These are phyloP conservation scores for Nectriaceae sp. DNA, from an alignment of 2,329 filamentous ascomycete genomes.

Conservation along the genomic window DNA sequence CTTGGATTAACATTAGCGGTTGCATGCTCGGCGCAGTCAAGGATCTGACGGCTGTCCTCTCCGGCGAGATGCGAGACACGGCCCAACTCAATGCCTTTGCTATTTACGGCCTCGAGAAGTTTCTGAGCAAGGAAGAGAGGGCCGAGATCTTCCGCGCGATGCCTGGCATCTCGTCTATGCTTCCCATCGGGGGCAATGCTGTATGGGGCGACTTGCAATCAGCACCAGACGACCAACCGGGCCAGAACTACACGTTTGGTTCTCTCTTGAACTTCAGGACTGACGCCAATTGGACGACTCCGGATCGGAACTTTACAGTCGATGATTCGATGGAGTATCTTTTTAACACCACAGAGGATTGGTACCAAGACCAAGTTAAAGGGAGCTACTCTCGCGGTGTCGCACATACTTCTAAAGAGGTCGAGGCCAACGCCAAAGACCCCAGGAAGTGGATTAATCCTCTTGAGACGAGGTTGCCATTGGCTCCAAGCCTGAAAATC, in stretches of 20 bases:
- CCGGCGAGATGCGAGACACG: slow-evolving; percentile 97
- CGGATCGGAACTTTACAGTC: slow-evolving; percentile 78
- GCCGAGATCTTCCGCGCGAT: slow-evolving; percentile 95
- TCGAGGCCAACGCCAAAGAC: slow-evolving; percentile 79
- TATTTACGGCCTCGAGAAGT: slow-evolving; percentile 95
- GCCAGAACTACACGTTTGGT: slow-evolving; percentile 74
- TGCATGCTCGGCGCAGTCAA: slow-evolving; percentile 97
- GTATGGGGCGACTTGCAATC: slow-evolving; percentile 91
- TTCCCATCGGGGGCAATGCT: slow-evolving; percentile 88
- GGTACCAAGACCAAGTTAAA: slow-evolving; percentile 77
- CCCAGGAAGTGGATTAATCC: slow-evolving; percentile 92
- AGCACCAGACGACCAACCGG: slow-evolving; percentile 83
- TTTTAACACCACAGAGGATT: slow-evolving; percentile 75
- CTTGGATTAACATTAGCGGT: slow-evolving; percentile 97
- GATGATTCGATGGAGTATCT: slow-evolving; percentile 77
- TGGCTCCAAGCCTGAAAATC: slow-evolving; percentile 87
- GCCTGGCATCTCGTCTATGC: slow-evolving; percentile 95
- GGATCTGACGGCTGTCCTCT: slow-evolving; percentile 84
- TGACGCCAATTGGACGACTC: slow-evolving; percentile 63
- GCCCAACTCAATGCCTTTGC: slow-evolving; percentile 95
- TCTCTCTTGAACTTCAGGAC: slow-evolving; percentile 82
- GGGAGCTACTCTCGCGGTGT: slow-evolving; percentile 85
- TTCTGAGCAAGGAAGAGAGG: slow-evolving; percentile 85
- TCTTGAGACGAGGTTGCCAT: slow-evolving; percentile 81
- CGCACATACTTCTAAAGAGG: slow-evolving; percentile 75